phyloP scores from a whole-genome alignment of 306 rosid genomes.

The Astragalus glycyphyllos region DNA sequence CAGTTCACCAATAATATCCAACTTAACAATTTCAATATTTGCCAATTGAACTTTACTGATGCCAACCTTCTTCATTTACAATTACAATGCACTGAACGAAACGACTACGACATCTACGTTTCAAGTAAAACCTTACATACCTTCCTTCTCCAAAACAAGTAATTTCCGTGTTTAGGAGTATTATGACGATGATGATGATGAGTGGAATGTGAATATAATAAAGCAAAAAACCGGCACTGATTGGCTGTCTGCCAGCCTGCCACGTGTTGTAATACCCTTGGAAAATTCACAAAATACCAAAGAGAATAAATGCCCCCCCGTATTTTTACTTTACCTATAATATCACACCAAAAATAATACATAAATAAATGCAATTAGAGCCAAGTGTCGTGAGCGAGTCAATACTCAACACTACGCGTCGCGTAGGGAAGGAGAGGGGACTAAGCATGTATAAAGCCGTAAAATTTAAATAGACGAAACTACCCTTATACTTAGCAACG shows the following conservation, averaged over 20 bases:
- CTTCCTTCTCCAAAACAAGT: not conserved
- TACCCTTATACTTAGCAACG: constrained; percentile 12
- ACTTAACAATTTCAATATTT: no score
- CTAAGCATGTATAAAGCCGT: not conserved
- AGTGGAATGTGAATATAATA: constrained; percentile 36
- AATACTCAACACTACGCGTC: constrained; percentile 31
- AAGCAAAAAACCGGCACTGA: not conserved
- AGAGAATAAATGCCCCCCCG: constrained; percentile 40
- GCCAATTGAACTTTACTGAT: no score
- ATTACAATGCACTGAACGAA: not conserved
- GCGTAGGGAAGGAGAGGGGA: constrained; percentile 54
- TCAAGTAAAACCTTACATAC: not conserved
- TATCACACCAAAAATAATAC: no score
- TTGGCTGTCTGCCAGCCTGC: constrained; percentile 41
- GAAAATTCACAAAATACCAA: not conserved
- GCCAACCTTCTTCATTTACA: not conserved
- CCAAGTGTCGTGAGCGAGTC: constrained; percentile 51
- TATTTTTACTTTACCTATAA: not conserved
- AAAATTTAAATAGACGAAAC: not conserved
- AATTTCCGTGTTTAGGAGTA: not conserved
- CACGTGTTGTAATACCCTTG: constrained; percentile 26
- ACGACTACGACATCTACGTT: constrained; percentile 35
- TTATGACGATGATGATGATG: not conserved
- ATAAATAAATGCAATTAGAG: no score
- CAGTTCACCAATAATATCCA: no score